Evolutionary conservation across 2,329 filamentous ascomycete species (phyloP).

Genomic region (Acrocalymma vagum): DNA sequence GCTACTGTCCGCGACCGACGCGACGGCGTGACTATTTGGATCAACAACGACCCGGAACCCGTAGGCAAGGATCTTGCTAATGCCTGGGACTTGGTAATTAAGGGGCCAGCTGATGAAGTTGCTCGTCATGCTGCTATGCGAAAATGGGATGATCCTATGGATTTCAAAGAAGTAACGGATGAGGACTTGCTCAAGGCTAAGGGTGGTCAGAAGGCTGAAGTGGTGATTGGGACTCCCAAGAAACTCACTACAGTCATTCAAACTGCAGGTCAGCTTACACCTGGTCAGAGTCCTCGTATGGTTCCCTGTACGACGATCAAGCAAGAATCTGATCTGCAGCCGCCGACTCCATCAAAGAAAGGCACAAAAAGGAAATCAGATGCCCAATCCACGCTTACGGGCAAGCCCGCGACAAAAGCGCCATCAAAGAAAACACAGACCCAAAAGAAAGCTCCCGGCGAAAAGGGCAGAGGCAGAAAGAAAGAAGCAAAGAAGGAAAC

Average conservation of each 20-base stretch:
- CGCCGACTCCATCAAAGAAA: conserved; percentile 41
- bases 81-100: conserved; percentile 91
- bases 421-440: conserved; percentile 31
- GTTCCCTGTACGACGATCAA: conserved; percentile 29
- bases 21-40: conserved; percentile 90
- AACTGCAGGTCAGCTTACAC: conserved; percentile 44
- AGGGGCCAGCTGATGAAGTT: conserved; percentile 87
- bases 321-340: conserved; percentile 23
- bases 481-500: conserved; percentile 33
- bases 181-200: conserved; percentile 42
- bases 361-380: conserved; percentile 41
- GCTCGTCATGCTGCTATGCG: conserved; percentile 74
- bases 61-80: conserved; percentile 85
- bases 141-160: conserved; percentile 62
- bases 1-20: conserved; percentile 81
- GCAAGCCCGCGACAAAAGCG: conserved; percentile 31
- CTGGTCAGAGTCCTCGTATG: conserved; percentile 45
- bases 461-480: conserved; percentile 36
- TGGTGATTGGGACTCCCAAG: conserved; percentile 43
- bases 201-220: conserved; percentile 39
- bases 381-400: conserved; percentile 27
- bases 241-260: conserved; percentile 35
- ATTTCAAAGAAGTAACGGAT: conserved; percentile 44
- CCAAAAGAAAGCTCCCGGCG: conserved; percentile 36
- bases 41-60: conserved; percentile 89